Base-by-base conservation (phyloP, 345 rosid species). In the Excoecaria agallocha region DNA sequence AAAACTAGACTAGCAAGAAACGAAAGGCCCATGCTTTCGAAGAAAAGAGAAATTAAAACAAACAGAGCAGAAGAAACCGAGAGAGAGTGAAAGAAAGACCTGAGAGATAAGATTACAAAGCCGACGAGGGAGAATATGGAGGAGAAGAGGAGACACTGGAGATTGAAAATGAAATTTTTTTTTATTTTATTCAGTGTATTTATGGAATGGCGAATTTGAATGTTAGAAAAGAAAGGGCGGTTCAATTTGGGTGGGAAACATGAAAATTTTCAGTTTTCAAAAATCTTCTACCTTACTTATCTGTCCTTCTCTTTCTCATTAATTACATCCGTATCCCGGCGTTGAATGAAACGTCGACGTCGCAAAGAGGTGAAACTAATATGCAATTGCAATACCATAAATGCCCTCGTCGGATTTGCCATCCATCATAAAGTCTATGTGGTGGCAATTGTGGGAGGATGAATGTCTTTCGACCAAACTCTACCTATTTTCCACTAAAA, bases 161-260 rank as follows among this genome's bases (percentile, higher is more conserved):
- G 65, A 49, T 3, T 11, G 15, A 30, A 46, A 48, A 74, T 19
- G 45, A 58, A 22, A 51, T 7, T 66, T 52, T 43, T 22, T 52
- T 43, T 22, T 73, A 52, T 59, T 45, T 69, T 58, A 43, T 41
- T 50, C 22, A 13, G 59, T 74, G 39, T 25, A 37, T 13, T 62
- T 59, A 57, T 58, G 71, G 19, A 22, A 69, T 72, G 11, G 61
- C 59, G 22, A 55, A 68, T 68, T 75, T 49, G 51, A 70, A 63
- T 46, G 17, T 45, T 68, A 3, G 45, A 39, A 76, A 70, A 15
- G 4, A 3, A 24, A 15, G 19, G 82, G 67, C 67, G 67, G 46
- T 62, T 61, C 38, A 25, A 25, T 82, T 74, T 74, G 35, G 81
- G 85, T 76, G 88, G 86, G 86, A 85, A 80, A 78, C 66, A 35